Conservation (phyloP, 169 alveolate species). For the Plasmodium gaboni region DNA sequence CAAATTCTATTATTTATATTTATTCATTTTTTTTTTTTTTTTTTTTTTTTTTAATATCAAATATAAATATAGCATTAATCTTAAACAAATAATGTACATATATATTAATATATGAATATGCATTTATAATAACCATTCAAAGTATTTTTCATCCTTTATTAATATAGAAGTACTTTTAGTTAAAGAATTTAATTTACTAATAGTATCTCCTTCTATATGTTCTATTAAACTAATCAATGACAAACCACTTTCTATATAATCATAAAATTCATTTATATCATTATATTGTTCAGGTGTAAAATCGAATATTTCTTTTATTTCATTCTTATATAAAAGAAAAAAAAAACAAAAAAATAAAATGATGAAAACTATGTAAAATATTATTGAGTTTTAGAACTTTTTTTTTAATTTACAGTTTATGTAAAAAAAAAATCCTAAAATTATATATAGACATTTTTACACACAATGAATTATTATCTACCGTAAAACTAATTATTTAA, state of each 20-base stretch:
- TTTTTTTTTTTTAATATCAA: too few species aligned
- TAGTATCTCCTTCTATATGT: conserved; percentile 39
- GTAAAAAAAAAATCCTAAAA: background rate
- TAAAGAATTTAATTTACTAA: conserved; percentile 22
- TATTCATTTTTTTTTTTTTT: too few species aligned
- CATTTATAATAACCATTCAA: conserved; percentile 45
- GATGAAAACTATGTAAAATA: background rate
- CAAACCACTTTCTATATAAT: conserved; percentile 70
- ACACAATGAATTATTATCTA: background rate
- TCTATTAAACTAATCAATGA: conserved; percentile 46
- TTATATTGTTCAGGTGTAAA: conserved; percentile 58
- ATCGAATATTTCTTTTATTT: conserved; percentile 42
- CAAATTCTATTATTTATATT: too few species aligned
- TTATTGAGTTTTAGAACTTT: background rate
- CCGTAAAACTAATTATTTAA: background rate
- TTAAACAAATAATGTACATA: background rate
- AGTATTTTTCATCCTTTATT: conserved; percentile 59
- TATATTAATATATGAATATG: background rate
- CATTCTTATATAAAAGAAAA: conserved; percentile 17
- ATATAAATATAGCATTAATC: too few species aligned
- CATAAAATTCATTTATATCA: conserved; percentile 50
- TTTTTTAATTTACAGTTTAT: background rate
- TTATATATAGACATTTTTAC: background rate
- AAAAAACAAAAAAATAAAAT: conserved; percentile 10
- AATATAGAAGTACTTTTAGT: conserved; percentile 46